Base-by-base conservation (phyloP, 306 rosid genomes). In the Lagenaria siceraria region DNA sequence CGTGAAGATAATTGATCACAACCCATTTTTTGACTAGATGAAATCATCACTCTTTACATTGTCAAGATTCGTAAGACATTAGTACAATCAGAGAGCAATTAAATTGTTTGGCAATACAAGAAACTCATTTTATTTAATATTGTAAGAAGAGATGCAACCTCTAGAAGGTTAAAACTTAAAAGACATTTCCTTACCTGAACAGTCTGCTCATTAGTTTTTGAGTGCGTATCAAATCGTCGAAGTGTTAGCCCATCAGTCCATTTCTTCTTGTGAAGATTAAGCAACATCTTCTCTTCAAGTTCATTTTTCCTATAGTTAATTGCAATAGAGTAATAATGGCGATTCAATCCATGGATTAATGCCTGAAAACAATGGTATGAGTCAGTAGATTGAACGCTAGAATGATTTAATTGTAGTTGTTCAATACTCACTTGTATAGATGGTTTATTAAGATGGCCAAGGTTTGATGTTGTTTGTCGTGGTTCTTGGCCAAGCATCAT, bases 401-500 rank as follows among this genome's bases (percentile, higher is more conserved):
- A 74, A 54, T 29, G 22, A 70, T 58, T 69, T 19, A 58, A 31
- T 56, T 24, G 24, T 17, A 25, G 40, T 61, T 43, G 13, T 8
- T 49, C 43, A 46, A 70, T 24, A 82, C 96, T 83, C 77, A 93
- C 98, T 87, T 91, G 97, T 71, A 91, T 90, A 10, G 98, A 93
- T 74, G 98, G 98, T 62, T 91, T 93, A 75, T 93, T 93, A 58
- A 91, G 91, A 88, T 93, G 98, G 19, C 98, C 97, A 10, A 93
- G 88, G 79, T 91, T 93, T 60, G 97, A 93, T 8, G 98, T 93
- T 38, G 98, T 89, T 80, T 93, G 97, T 1, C 98, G 87, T 33
- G 98, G 98, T 81, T 91, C 98, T 78, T 89, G 96, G 53, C 97
- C 93, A 66, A 93, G 91, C 97, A 93, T 85, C 97, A 93, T 88